Percentiles rank a stretch among this genome's conserved stretches.
phyloP scores from a whole-genome alignment of 176 grass and related monocot species.

The Cenchrus americanus region DNA sequence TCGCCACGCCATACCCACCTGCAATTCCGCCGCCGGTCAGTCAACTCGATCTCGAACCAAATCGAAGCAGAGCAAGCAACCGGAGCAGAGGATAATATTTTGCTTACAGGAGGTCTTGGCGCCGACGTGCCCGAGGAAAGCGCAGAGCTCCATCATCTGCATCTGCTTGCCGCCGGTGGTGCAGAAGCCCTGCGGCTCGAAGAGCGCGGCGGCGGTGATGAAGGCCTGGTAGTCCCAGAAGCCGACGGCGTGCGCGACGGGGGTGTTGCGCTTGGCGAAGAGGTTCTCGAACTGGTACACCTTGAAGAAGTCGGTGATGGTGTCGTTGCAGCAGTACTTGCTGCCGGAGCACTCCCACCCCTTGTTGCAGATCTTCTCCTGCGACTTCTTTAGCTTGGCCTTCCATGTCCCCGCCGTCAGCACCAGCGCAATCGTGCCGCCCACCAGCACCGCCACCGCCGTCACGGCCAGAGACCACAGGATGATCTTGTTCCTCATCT shows the following conservation, averaged over 20 bases:
- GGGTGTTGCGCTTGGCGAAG: slow-evolving; percentile 90
- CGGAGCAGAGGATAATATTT: background rate
- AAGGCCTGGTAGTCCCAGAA: slow-evolving; percentile 99
- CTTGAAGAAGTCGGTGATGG: slow-evolving; percentile 97
- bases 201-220: slow-evolving; percentile 71
- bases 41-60: background rate
- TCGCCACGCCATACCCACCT: slow-evolving; percentile 81
- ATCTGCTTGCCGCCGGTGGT: slow-evolving; percentile 88
- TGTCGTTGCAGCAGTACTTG: slow-evolving; percentile 97
- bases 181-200: slow-evolving; percentile 83
- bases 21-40: background rate
- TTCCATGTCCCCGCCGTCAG: slow-evolving; percentile 55
- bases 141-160: slow-evolving; percentile 92
- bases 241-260: slow-evolving; percentile 66
- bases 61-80: background rate
- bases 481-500: slow-evolving; percentile 46
- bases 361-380: slow-evolving; percentile 78
- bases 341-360: slow-evolving; percentile 91
- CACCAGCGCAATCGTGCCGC: slow-evolving; percentile 50
- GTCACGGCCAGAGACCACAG: slow-evolving; percentile 30
- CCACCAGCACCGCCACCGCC: slow-evolving; percentile 42
- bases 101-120: slow-evolving; percentile 71
- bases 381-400: slow-evolving; percentile 54
- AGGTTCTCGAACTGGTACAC: slow-evolving; percentile 98
- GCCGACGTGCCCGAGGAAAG: slow-evolving; percentile 90